These are phyloP conservation scores for Nicotiana undulata DNA, from an alignment of 257 asterid genomes.

Conservation along the genomic window DNA sequence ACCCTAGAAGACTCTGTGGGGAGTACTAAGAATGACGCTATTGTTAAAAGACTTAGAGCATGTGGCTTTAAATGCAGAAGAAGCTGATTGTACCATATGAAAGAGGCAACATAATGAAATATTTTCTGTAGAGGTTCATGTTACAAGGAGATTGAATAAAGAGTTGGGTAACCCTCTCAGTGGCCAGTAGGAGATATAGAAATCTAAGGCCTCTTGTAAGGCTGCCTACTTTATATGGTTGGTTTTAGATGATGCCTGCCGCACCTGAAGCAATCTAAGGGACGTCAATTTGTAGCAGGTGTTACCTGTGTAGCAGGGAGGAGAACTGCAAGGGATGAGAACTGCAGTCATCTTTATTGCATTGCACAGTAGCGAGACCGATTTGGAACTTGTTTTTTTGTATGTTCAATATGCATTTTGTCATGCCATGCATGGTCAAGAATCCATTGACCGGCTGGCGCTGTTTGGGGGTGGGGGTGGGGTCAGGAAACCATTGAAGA, in stretches of 20 bases:
- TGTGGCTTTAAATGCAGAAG: not conserved
- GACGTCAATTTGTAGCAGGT: not conserved
- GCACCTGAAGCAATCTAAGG: not conserved
- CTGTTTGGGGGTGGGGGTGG: not conserved
- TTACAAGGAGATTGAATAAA: not conserved
- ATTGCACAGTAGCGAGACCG: not conserved
- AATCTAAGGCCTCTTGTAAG: not conserved
- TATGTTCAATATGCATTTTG: not conserved
- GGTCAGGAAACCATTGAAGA: not conserved
- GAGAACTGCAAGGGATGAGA: too few species aligned
- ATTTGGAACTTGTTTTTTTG: not conserved
- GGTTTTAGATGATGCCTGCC: not conserved
- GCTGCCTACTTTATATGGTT: not conserved
- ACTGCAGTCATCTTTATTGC: not conserved
- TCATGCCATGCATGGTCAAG: not conserved
- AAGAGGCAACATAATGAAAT: not conserved
- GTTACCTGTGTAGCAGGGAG: not conserved
- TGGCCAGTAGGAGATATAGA: not conserved
- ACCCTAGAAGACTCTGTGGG: not conserved
- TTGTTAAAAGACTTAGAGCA: not conserved
- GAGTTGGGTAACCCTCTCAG: not conserved
- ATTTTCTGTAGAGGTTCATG: not conserved
- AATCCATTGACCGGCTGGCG: not conserved
- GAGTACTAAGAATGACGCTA: not conserved
- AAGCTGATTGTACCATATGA: not conserved